Percentiles rank a stretch among this genome's conserved stretches.
Evolutionary conservation across 192 early-diverging fungal species (phyloP).

Genomic region (Paraglomus brasilianum): DNA sequence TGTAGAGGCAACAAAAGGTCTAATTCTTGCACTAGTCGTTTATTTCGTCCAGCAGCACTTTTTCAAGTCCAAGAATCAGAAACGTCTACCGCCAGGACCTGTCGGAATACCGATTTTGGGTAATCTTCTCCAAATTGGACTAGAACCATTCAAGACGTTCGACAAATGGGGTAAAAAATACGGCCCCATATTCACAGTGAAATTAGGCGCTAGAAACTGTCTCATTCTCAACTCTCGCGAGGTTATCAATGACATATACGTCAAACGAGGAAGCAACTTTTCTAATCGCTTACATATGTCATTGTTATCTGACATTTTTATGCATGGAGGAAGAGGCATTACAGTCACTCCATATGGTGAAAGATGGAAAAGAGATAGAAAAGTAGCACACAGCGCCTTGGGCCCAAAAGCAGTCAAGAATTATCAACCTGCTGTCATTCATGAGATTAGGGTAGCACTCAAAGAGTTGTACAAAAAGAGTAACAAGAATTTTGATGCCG

Average conservation of each 20-base stretch:
- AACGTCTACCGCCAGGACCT: no score
- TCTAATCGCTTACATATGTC: not conserved
- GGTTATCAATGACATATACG: not conserved
- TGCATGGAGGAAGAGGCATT: not conserved
- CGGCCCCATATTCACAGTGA: not conserved
- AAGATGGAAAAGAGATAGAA: constrained; percentile 13
- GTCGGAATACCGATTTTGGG: no score
- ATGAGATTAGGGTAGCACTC: not conserved
- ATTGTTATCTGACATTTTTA: not conserved
- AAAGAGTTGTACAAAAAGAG: not conserved
- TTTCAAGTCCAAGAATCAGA: no score
- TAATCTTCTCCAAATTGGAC: no score
- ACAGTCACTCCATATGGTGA: not conserved
- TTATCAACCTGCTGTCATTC: not conserved
- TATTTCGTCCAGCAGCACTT: no score
- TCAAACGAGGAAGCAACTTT: not conserved
- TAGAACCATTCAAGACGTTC: no score
- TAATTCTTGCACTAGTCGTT: no score
- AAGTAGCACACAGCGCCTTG: not conserved
- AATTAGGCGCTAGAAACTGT: not conserved
- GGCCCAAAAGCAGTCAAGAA: not conserved
- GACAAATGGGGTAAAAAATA: not conserved
- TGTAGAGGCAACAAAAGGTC: no score
- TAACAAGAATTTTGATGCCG: not conserved
- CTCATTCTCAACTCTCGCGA: not conserved